Base-by-base conservation (phyloP, 345 rosid species). In the Citrus sp. region DNA sequence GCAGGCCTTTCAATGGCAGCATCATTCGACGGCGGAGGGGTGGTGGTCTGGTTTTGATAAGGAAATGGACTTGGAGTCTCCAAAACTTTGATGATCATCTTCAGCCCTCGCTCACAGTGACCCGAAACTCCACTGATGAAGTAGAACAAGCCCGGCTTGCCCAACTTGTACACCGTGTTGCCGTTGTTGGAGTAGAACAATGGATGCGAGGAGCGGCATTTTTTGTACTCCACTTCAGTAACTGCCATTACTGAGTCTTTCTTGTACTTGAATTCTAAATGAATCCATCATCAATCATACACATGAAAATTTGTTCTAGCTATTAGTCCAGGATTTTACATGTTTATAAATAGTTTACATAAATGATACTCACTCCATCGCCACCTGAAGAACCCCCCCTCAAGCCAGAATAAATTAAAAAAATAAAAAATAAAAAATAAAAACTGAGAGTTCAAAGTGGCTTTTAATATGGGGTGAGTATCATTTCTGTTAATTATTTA, bases 61-160 rank as follows among this genome's bases (percentile, higher is more conserved):
- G 79, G 81, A 40, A 84, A 82, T 14, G 87, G 84, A 77, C 58
- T 69, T 37, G 73, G 85, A 0, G 72, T 51, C 79, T 90, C 89
- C 89, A 92, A 75, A 10, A 92, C 94, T 78, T 92, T 92, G 40
- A 90, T 79, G 87, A 90, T 90, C 92, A 90, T 87, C 84, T 89
- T 92, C 83, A 80, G 87, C 68, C 92, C 97, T 79, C 86, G 80
- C 79, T 86, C 84, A 32, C 92, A 90, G 56, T 91, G 95, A 28
- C 90, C 93, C 0, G 85, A 66, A 28, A 88, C 86, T 34, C 93
- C 93, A 34, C 96, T 89, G 21, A 92, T 86, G 81, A 92, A 89
- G 70, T 88, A 90, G 84, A 87, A 92, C 73, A 87, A 72, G n/a
- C 92, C 88, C 1, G 92, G 81, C 6, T 88, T 75, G 76, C 88